Evolutionary conservation across 73 alveolate species (phyloP).

Genomic region (Paramecium sonneborni): DNA sequence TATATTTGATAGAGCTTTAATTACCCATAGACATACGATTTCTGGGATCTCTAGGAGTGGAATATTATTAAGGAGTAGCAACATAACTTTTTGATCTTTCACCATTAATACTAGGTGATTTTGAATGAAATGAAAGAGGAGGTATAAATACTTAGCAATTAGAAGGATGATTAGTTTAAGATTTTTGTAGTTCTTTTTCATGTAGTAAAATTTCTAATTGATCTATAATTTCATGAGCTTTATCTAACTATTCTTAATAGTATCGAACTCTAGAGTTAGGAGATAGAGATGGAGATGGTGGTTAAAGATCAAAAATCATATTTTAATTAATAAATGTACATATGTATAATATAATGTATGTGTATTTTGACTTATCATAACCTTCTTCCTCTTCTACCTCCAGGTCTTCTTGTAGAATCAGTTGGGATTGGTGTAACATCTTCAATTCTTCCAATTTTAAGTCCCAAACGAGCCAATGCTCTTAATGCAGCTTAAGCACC

Average conservation of each 20-base stretch:
- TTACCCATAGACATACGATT: background rate
- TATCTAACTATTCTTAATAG: constrained; percentile 4
- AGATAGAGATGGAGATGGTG: constrained; percentile 37
- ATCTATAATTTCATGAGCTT: constrained; percentile 10
- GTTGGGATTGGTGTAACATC: constrained; percentile 99
- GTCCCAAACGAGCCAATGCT: constrained; percentile 99
- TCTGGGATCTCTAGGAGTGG: constrained; percentile 3
- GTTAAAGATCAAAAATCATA: background rate
- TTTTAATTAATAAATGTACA: constrained; percentile 4
- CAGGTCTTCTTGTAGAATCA: constrained; percentile 97
- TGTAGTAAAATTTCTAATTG: background rate
- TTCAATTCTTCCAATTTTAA: constrained; percentile 99
- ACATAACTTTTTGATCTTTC: constrained; percentile 29
- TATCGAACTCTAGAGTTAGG: background rate
- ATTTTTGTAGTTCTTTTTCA: background rate
- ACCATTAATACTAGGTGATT: background rate
- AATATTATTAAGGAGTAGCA: background rate
- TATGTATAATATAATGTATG: background rate
- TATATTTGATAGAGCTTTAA: background rate
- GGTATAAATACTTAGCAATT: background rate
- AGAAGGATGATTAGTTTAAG: background rate
- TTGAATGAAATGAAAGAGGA: background rate
- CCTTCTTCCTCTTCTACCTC: constrained; percentile 99
- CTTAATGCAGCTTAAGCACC: constrained; percentile 99
- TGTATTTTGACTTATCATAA: constrained; percentile 71